Conservation (phyloP, 2,329 filamentous ascomycete species). For the Diplodia seriata region DNA sequence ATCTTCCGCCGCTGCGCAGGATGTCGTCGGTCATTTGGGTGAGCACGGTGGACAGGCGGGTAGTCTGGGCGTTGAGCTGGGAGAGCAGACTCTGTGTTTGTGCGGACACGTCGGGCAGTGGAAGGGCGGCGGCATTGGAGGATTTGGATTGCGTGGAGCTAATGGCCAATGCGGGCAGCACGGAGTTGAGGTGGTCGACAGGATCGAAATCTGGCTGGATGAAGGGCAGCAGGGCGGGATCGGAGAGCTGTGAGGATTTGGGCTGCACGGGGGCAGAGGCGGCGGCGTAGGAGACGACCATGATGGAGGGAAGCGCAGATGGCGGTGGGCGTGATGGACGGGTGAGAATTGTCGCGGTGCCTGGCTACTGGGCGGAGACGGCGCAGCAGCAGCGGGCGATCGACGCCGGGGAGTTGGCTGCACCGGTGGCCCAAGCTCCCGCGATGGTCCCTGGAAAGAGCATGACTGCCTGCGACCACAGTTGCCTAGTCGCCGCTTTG, state of each 20-base stretch:
- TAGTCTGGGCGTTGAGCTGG: slow-evolving; percentile 86
- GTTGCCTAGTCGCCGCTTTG: background rate
- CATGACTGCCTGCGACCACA: background rate
- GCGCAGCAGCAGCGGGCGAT: background rate
- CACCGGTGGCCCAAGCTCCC: background rate
- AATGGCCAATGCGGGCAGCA: slow-evolving; percentile 71
- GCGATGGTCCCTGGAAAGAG: background rate
- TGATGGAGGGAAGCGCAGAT: background rate
- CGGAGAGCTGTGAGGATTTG: slow-evolving; percentile 65
- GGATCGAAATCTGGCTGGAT: slow-evolving; percentile 79
- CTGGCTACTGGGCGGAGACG: no score
- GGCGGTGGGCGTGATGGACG: background rate
- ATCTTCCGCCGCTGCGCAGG: slow-evolving; percentile 80
- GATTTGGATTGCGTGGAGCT: slow-evolving; percentile 46
- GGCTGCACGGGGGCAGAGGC: slow-evolving; percentile 33
- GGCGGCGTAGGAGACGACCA: slow-evolving; percentile 10
- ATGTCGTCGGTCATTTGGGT: slow-evolving; percentile 96
- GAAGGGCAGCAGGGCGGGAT: slow-evolving; percentile 77
- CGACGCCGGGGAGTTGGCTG: background rate
- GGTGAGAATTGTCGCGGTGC: background rate
- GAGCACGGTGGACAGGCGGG: slow-evolving; percentile 78
- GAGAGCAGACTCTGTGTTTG: slow-evolving; percentile 86
- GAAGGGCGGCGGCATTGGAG: slow-evolving; percentile 56
- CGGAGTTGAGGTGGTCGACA: slow-evolving; percentile 82
- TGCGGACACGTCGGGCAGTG: slow-evolving; percentile 77